Evolutionary conservation across 2,329 filamentous ascomycete genomes (phyloP).

Genomic region (Paracoccidioides lutzii): DNA sequence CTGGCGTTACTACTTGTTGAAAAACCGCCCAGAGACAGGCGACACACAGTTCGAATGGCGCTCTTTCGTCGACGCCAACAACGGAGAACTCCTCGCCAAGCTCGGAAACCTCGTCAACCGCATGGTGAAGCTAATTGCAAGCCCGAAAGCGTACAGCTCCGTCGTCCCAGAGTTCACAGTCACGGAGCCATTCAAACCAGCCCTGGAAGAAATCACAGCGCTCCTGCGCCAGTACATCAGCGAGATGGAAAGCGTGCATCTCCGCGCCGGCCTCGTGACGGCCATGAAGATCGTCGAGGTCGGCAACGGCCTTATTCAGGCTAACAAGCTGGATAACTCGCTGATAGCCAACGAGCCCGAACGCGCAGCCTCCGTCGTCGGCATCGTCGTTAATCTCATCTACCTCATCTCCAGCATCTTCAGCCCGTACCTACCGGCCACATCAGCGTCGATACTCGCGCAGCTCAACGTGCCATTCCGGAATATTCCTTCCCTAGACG

Average conservation of each 20-base stretch:
- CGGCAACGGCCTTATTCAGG: constrained; percentile 48
- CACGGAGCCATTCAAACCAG: constrained; percentile 28
- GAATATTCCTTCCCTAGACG: constrained; percentile 44
- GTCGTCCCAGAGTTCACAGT: constrained; percentile 45
- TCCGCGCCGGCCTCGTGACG: constrained; percentile 42
- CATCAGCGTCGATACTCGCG: constrained; percentile 57
- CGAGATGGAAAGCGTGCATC: constrained; percentile 48
- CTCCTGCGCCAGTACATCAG: constrained; percentile 43
- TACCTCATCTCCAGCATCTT: constrained; percentile 68
- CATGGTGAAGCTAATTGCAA: constrained; percentile 36
- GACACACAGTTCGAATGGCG: constrained; percentile 77
- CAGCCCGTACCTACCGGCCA: constrained; percentile 76
- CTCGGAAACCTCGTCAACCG: constrained; percentile 56
- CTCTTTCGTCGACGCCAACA: constrained; percentile 63
- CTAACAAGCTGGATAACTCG: constrained; percentile 48
- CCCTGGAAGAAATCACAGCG: constrained; percentile 37
- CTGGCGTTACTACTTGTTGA: constrained; percentile 73
- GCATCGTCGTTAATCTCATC: constrained; percentile 70
- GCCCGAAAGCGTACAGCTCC: constrained; percentile 54
- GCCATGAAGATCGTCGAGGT: constrained; percentile 46
- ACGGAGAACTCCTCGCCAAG: constrained; percentile 60
- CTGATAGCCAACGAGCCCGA: constrained; percentile 47
- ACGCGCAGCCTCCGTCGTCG: constrained; percentile 51
- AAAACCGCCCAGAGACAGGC: constrained; percentile 62
- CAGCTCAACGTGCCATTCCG: constrained; percentile 55